Conservation (phyloP, 1,284 basidiomycete species). For the Leccinum solheimii region DNA sequence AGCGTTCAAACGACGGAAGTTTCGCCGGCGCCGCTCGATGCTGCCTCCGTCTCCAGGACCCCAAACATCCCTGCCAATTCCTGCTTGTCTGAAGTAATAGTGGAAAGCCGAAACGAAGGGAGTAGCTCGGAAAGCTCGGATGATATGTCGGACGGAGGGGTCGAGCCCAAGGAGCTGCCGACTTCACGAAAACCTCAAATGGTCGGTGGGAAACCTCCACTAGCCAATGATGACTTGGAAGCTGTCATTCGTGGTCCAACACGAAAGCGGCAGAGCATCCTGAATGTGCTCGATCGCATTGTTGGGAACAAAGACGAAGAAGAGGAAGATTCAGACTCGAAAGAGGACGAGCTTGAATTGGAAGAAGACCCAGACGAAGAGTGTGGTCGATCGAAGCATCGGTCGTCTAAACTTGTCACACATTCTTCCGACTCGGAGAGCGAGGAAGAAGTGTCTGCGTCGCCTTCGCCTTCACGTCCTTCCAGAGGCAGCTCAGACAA, state of each 20-base stretch:
- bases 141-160: conserved; percentile 14
- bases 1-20: neutral
- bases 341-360: conserved; percentile 34
- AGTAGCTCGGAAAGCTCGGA: conserved; percentile 37
- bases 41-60: conserved; percentile 7
- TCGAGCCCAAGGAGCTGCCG: conserved; percentile 2
- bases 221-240: conserved; percentile 43
- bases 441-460: conserved; percentile 22
- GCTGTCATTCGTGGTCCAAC: conserved; percentile 49
- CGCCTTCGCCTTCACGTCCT: conserved; percentile 8
- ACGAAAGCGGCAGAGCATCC: conserved; percentile 21
- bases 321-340: conserved; percentile 25
- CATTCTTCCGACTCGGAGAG: conserved; percentile 26
- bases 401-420: neutral
- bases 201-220: conserved; percentile 8
- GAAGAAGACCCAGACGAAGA: conserved; percentile 33
- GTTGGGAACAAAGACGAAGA: conserved; percentile 3
- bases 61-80: conserved; percentile 26
- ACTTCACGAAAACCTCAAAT: conserved; percentile 6
- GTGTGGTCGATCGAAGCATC: conserved; percentile 10
- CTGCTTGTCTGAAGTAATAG: conserved; percentile 32
- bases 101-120: conserved; percentile 36
- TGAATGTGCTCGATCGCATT: conserved; percentile 20
- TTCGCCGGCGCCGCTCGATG: neutral
- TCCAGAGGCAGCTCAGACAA: neutral